A percentile compares a stretch with the other conserved stretches of the same genome.
Conservation (phyloP, 768 basidiomycete genomes). For the Paxillus ammoniavirescens region DNA sequence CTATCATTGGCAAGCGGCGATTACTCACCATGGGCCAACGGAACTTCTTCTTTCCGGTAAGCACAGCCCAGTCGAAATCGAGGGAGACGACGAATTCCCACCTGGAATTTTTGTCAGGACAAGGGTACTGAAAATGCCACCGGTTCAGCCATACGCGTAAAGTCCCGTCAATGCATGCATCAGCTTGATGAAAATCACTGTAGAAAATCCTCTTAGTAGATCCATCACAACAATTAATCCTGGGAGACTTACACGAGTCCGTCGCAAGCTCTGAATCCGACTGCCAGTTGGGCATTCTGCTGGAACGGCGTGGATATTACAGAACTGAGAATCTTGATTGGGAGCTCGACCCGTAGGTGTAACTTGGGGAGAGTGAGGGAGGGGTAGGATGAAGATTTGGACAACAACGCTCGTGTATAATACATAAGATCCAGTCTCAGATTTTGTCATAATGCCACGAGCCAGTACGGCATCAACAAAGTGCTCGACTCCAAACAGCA, state of each 20-base stretch:
- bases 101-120: conserved; percentile 18
- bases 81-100: conserved; percentile 46
- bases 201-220: not conserved
- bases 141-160: conserved; percentile 38
- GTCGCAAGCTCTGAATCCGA: conserved; percentile 36
- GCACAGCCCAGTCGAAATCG: conserved; percentile 41
- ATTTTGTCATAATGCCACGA: too few species aligned
- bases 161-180: conserved; percentile 45
- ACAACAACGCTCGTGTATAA: conserved; percentile 9
- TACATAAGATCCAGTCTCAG: not conserved
- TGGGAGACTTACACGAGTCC: conserved; percentile 33
- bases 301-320: not conserved
- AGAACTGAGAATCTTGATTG: not conserved
- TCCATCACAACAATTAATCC: not conserved
- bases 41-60: conserved; percentile 41
- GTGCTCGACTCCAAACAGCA: too few species aligned
- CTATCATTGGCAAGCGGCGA: not conserved
- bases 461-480: too few species aligned
- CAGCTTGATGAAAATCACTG: conserved; percentile 39
- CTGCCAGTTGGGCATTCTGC: conserved; percentile 41
- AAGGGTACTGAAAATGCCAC: not conserved
- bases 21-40: conserved; percentile 47
- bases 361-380: not conserved
- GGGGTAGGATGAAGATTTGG: not conserved
- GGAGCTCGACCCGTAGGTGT: not conserved